phyloP scores from a whole-genome alignment of 352 stramenopile species.

The Phytophthora tubulina region DNA sequence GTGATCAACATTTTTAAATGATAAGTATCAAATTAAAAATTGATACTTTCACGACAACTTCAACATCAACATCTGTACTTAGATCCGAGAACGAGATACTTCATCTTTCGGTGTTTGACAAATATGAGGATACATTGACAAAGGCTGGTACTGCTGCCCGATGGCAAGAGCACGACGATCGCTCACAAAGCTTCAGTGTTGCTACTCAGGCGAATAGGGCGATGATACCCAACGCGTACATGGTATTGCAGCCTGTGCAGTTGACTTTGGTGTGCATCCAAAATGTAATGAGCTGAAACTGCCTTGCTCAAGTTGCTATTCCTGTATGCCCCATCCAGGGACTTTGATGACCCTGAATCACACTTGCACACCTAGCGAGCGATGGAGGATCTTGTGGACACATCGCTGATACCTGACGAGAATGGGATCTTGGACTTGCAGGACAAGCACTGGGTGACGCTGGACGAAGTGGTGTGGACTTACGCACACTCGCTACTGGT shows the following conservation, averaged over 20 bases:
- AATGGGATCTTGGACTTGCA: slow-evolving; percentile 79
- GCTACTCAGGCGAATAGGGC: too few relatives aligned
- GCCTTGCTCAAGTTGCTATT: slow-evolving; percentile 9
- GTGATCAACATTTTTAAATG: too few relatives aligned
- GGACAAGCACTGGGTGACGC: slow-evolving; percentile 83
- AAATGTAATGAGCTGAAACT: slow-evolving; percentile 11
- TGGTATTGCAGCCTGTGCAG: too few relatives aligned
- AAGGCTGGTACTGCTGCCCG: too few relatives aligned
- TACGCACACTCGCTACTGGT: slow-evolving; percentile 70
- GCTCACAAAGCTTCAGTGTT: too few relatives aligned
- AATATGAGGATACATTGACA: too few relatives aligned
- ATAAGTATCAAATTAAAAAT: too few relatives aligned
- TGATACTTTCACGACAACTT: not conserved
- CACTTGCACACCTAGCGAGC: slow-evolving; percentile 5
- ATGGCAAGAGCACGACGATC: too few relatives aligned
- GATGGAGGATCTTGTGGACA: slow-evolving; percentile 85
- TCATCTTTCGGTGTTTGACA: too few relatives aligned
- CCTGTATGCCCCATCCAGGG: slow-evolving; percentile 11
- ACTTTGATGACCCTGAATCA: not conserved
- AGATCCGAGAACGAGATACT: not conserved
- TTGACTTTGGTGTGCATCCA: not conserved
- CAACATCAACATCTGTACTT: not conserved
- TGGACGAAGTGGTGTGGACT: slow-evolving; percentile 85
- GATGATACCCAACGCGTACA: too few relatives aligned
- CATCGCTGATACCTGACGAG: slow-evolving; percentile 64